phyloP scores from a whole-genome alignment of 805 yeast species.

The Lachancea mirantina region DNA sequence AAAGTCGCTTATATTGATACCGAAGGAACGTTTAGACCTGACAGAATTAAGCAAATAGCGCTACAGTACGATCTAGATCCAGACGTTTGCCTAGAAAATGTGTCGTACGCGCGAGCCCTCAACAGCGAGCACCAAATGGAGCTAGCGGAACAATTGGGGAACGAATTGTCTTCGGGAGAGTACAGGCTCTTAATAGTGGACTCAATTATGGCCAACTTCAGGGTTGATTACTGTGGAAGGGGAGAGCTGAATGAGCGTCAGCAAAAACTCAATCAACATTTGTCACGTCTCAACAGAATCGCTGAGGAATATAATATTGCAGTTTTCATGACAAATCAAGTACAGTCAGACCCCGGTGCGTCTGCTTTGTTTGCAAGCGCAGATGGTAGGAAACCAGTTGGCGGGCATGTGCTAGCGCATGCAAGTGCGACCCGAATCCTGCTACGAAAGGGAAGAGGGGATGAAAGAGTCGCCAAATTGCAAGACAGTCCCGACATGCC shows the following conservation, averaged over 20 bases:
- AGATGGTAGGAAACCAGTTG: constrained; percentile 78
- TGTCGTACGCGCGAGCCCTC: constrained; percentile 68
- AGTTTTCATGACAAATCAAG: constrained; percentile 68
- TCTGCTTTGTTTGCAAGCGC: constrained; percentile 71
- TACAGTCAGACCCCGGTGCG: constrained; percentile 81
- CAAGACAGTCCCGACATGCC: constrained; percentile 81
- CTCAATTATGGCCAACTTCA: constrained; percentile 71
- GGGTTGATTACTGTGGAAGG: constrained; percentile 74
- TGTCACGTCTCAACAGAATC: constrained; percentile 45
- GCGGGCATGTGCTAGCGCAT: constrained; percentile 78
- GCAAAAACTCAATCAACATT: constrained; percentile 57
- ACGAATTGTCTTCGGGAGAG: constrained; percentile 58
- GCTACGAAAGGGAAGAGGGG: constrained; percentile 70
- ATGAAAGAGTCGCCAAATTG: constrained; percentile 71
- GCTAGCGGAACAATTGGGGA: constrained; percentile 58
- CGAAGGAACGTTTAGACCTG: constrained; percentile 78
- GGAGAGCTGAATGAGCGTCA: constrained; percentile 74
- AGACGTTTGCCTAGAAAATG: constrained; percentile 60
- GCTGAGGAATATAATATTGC: constrained; percentile 78
- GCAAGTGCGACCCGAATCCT: constrained; percentile 72
- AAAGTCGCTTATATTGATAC: constrained; percentile 75
- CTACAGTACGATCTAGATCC: constrained; percentile 62
- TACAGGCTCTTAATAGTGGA: constrained; percentile 57
- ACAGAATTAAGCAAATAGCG: constrained; percentile 57
- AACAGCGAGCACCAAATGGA: constrained; percentile 78